Evolutionary conservation across 768 basidiomycete species (phyloP), one percentile per base, ranked within the genome.

Genomic region (Suillus subaureus): DNA sequence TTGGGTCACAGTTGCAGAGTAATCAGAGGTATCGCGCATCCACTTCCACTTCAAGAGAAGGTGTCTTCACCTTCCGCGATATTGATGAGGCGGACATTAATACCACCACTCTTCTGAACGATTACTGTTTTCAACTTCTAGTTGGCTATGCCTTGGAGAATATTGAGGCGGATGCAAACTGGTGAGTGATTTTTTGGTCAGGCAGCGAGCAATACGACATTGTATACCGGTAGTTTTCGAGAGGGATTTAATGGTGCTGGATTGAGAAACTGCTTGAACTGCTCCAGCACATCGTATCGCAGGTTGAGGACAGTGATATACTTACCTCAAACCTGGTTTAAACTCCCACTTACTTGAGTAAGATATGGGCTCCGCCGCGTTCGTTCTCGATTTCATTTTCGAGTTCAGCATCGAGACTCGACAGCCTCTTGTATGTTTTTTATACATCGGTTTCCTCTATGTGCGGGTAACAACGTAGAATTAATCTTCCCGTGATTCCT

Each of bases 71-170:
- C 69, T 87, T 93, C 70, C 90, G 92, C 69, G 90, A 89, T 72
- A 75, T 97, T 66, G 90, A 90, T 39, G 97, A 97, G 77, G 95
- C 92, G 18, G 93, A 94, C 70, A 85, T 86, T 35, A 96, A 96
- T 81, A 94, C 96, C 80, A 83, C 85, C 61, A 84, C 81, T 23
- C 83, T 98, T 31, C 89, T 93, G 7, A 77, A 83, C 35, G 82
- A 83, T 64, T 84, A 90, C 71, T 89, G 90, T 40, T 78, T 77
- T 64, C 78, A 77, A 23, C 85, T 99, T 87, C 96, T 99, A 51
- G 85, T 91, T 51, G 84, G 83, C 18, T 83, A 81, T 28, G 93
- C 91, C 1, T 82, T 97, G 69, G 90, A 96, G 74, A 84, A 87
- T 67, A 97, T 95, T 79, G 88, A 90, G 73, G 83, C 85, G 7